Evolutionary conservation across 345 rosid genomes (phyloP).

Genomic region (Geranium rotundifolium): DNA sequence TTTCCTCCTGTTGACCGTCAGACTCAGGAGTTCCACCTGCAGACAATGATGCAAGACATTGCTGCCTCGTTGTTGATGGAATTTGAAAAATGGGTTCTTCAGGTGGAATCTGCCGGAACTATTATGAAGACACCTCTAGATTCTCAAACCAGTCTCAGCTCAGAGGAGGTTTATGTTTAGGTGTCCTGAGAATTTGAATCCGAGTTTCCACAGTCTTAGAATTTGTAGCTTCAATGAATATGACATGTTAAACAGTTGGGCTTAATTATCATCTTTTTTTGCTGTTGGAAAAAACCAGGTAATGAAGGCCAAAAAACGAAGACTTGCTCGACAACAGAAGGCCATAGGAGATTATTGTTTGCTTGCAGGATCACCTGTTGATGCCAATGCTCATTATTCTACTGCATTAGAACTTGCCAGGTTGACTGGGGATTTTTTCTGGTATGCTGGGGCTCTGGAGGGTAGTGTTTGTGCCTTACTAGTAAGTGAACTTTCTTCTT

Average conservation of each 20-base stretch:
- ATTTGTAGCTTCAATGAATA: constrained; percentile 3
- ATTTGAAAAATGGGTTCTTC: constrained; percentile 88
- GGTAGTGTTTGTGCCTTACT: constrained; percentile 88
- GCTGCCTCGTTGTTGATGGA: constrained; percentile 88
- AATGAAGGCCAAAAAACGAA: constrained; percentile 89
- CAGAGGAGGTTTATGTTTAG: constrained; percentile 98
- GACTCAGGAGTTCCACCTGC: constrained; percentile 80
- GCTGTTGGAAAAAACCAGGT: constrained; percentile 47
- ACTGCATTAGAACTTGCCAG: constrained; percentile 89
- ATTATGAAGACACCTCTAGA: constrained; percentile 90
- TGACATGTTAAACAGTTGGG: constrained; percentile 3
- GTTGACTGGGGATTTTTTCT: constrained; percentile 78
- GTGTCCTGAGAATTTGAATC: constrained; percentile 66
- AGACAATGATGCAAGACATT: constrained; percentile 95
- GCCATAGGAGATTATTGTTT: constrained; percentile 97
- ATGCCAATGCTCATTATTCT: constrained; percentile 92
- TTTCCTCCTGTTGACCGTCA: constrained; percentile 88
- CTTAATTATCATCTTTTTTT: constrained; percentile 19
- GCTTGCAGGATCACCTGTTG: constrained; percentile 98
- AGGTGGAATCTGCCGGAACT: constrained; percentile 88
- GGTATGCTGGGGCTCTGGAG: constrained; percentile 98
- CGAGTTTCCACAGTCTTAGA: constrained; percentile 14
- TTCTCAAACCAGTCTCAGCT: constrained; percentile 94
- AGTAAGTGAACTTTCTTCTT: constrained; percentile 29
- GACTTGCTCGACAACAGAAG: constrained; percentile 92